phyloP scores from a whole-genome alignment of 129 eudicot genomes.

The Centella asiatica region DNA sequence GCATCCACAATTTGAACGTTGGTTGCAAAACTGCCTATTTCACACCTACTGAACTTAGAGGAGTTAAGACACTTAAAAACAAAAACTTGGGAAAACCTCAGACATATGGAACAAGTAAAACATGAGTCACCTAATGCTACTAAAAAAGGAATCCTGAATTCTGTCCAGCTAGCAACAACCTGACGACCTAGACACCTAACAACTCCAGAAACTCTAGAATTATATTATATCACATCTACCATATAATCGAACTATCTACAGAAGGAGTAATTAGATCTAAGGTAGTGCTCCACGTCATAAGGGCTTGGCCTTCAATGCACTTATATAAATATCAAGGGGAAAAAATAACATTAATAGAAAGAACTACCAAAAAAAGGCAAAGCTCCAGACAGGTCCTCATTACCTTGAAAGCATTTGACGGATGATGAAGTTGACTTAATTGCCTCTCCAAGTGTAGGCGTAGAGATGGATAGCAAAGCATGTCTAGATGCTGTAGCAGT shows the following conservation, averaged over 20 bases:
- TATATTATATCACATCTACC: no score
- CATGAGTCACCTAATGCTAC: no score
- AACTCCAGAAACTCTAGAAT: background rate
- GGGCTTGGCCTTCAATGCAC: background rate
- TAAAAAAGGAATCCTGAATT: no score
- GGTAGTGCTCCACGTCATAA: background rate
- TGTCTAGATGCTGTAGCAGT: conserved; percentile 23
- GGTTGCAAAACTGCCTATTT: no score
- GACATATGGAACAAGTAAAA: no score
- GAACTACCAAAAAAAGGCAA: background rate
- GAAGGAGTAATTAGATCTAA: background rate
- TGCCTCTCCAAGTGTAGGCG: conserved; percentile 7
- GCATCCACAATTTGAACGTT: no score
- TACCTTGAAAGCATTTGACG: conserved; percentile 31
- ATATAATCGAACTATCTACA: background rate
- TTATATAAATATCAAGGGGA: background rate
- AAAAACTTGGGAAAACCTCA: no score
- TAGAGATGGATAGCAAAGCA: conserved; percentile 10
- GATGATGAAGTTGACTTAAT: conserved; percentile 22
- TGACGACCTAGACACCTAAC: background rate
- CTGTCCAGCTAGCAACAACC: no score
- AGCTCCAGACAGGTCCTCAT: background rate
- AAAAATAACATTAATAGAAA: background rate
- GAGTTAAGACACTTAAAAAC: no score
- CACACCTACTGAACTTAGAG: no score